Base-by-base conservation (phyloP, 2,329 filamentous ascomycete species). In the Venturia oleaginea region DNA sequence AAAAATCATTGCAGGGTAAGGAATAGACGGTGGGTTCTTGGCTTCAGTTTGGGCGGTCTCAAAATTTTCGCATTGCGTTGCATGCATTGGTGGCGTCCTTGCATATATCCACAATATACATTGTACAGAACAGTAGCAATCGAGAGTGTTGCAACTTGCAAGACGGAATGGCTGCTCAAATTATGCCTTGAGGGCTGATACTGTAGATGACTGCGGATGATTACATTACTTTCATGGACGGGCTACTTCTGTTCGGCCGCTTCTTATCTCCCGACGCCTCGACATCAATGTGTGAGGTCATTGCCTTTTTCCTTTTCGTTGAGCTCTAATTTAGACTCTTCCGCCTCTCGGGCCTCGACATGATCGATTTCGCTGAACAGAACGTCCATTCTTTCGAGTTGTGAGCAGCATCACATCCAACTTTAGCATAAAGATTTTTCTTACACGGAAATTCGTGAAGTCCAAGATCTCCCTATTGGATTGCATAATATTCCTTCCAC, bases 401-500 rank as follows among this genome's bases (percentile, higher is more conserved):
- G 38, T 62, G 11, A 62, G 60, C 27, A 34, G 4, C 27, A 66
- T 37, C 4, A 5, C 34, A 37, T 37, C 34, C 5, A 37, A 37
- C 5, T 10, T 37, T 37, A 10, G 34, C 4, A 10, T 37, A 37
- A 37, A 4, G 34, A 37, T 4, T 37, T n/a, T 43, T 75, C 67
- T 6, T 66, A 46, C 38, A 78, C 77, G 0, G 75, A 75, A n/a
- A 77, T 70, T 46, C 76, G 71, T 61, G 78, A 63, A 7, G 75
- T 72, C 76, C 76, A 77, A 1, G 78, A 67, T 43, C 76, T 70
- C 11, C 76, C 76, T 11, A 78, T 68, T 64, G 68, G 69, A 51
- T 69, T 71, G 13, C 76, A 76, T 2, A 78, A 69, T 0, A 72
- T 74, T 11, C 76, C 76, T 40, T 76, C 76, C 30, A 78, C 66